Evolutionary conservation across 441 rosid species (phyloP).

Genomic region (Mallotus repandus): DNA sequence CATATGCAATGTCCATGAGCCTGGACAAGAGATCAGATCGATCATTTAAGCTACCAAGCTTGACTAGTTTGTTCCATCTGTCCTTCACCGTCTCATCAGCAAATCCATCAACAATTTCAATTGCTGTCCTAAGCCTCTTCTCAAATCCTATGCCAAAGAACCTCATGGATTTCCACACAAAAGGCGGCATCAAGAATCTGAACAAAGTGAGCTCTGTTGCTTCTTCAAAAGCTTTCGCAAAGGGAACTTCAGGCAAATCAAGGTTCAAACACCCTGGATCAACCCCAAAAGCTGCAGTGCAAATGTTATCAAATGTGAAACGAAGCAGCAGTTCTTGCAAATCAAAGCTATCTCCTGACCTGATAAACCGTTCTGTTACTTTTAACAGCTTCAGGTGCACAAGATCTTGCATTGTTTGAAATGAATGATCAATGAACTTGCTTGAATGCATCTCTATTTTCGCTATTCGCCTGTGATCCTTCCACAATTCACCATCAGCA

Average conservation of each 20-base stretch:
- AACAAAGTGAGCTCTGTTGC: conserved; percentile 61
- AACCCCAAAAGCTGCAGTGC: conserved; percentile 60
- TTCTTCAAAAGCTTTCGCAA: conserved; percentile 75
- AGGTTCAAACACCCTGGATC: conserved; percentile 65
- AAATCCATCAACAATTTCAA: conserved; percentile 56
- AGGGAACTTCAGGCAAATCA: conserved; percentile 59
- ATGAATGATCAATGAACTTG: conserved; percentile 48
- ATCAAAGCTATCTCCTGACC: conserved; percentile 48
- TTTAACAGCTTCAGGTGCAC: conserved; percentile 54
- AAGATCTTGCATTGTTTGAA: conserved; percentile 44
- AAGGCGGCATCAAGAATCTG: conserved; percentile 60
- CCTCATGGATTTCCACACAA: conserved; percentile 68
- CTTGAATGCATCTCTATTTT: conserved; percentile 64
- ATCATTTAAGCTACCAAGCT: conserved; percentile 34
- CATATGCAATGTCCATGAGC: conserved; percentile 44
- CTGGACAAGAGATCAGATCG: conserved; percentile 63
- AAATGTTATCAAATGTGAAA: conserved; percentile 74
- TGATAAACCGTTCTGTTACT: conserved; percentile 38
- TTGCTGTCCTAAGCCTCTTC: conserved; percentile 48
- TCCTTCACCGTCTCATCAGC: conserved; percentile 49
- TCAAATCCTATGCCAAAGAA: conserved; percentile 54
- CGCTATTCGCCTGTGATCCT: conserved; percentile 52
- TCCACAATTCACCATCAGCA: conserved; percentile 60
- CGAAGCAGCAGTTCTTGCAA: conserved; percentile 66
- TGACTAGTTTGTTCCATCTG: conserved; percentile 30